phyloP scores from a whole-genome alignment of 192 early-diverging fungal genomes.

The Diversispora epigaea region DNA sequence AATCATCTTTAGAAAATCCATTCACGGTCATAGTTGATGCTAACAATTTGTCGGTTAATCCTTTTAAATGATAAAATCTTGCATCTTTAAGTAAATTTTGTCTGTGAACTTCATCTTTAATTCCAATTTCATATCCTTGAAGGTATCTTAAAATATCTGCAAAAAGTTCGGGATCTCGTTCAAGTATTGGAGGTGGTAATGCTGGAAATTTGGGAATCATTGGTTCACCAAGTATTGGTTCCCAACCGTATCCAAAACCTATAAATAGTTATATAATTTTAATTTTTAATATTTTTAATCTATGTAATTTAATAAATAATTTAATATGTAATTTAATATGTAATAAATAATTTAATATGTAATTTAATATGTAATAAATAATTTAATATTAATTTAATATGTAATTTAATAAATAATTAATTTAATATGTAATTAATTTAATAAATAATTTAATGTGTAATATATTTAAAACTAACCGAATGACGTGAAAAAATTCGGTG shows the following conservation, averaged over 20 bases:
- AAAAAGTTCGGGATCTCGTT: slow-evolving; percentile 56
- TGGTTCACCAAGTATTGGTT: neutral
- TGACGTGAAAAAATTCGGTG: slow-evolving; percentile 42
- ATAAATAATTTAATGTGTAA: slow-evolving; percentile 2
- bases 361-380: no score
- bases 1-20: slow-evolving; percentile 38
- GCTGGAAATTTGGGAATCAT: neutral
- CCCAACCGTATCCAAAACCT: slow-evolving; percentile 24
- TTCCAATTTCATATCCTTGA: slow-evolving; percentile 55
- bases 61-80: slow-evolving; percentile 35
- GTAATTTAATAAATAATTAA: no score
- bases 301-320: no score
- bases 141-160: slow-evolving; percentile 54
- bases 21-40: slow-evolving; percentile 39
- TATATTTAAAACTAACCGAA: slow-evolving; percentile 37
- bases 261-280: neutral
- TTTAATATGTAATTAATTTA: neutral
- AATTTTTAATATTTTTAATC: no score
- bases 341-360: no score
- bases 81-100: slow-evolving; percentile 56
- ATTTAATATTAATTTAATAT: no score
- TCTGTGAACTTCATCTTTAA: slow-evolving; percentile 55
- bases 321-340: no score
- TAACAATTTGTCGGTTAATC: slow-evolving; percentile 43
- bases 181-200: slow-evolving; percentile 38